phyloP scores from a whole-genome alignment of 768 basidiomycete species.

The Hygrophorus pudorinus region DNA sequence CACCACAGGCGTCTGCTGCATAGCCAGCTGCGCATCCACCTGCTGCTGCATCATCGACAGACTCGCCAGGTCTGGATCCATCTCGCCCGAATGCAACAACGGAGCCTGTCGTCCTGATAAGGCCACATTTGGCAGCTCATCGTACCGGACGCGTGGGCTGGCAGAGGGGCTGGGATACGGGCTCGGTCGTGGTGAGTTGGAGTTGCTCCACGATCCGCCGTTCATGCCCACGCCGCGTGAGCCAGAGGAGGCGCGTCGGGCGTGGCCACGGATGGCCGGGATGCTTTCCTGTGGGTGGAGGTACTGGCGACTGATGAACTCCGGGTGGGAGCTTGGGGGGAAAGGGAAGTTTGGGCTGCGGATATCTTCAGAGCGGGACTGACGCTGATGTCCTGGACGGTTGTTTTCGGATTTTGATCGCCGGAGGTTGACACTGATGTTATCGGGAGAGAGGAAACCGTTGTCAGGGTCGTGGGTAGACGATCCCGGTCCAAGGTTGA shows the following conservation, averaged over 20 bases:
- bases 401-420: slow-evolving; percentile 19
- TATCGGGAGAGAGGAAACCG: slow-evolving; percentile 20
- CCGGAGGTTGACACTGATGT: slow-evolving; percentile 14
- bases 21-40: not conserved
- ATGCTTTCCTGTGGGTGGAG: slow-evolving; percentile 8
- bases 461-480: slow-evolving; percentile 8
- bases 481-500: slow-evolving; percentile 21
- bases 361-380: slow-evolving; percentile 40
- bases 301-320: slow-evolving; percentile 14
- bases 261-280: slow-evolving; percentile 18
- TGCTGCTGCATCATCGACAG: too few species aligned
- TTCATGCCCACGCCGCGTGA: slow-evolving; percentile 22
- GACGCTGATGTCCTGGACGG: slow-evolving; percentile 16
- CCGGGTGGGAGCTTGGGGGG: slow-evolving; percentile 15
- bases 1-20: not conserved
- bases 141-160: slow-evolving; percentile 44
- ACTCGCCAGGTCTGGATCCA: not conserved
- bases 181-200: slow-evolving; percentile 33
- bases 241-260: slow-evolving; percentile 31
- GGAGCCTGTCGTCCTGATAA: slow-evolving; percentile 3
- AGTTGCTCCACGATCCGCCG: slow-evolving; percentile 22
- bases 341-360: slow-evolving; percentile 9
- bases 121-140: slow-evolving; percentile 34
- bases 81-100: not conserved
- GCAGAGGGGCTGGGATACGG: slow-evolving; percentile 66